Base-by-base conservation (phyloP, 352 stramenopile genomes). In the Globisporangium lucens region DNA sequence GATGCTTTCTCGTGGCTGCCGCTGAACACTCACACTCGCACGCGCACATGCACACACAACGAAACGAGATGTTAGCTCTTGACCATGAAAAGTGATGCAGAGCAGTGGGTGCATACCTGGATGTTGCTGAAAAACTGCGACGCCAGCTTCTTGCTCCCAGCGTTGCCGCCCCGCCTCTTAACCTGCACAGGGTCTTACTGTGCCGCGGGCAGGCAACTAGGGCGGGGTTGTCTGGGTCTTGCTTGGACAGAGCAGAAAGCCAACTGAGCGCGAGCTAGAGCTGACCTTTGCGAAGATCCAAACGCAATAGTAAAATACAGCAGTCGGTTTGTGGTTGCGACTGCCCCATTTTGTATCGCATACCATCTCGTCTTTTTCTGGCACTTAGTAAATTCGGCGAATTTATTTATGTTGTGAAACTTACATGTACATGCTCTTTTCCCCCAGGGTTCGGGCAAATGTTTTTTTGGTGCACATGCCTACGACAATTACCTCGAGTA, bases 371-470 rank as follows among this genome's bases (percentile, higher is more conserved):
- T 27, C 46, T 52, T 29, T 55, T 55, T 24, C 17, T 55, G 47
- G 46, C 5, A 52, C 17, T 52, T 29, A 55, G n/a, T 55, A 33
- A 33, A 55, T 55, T 55, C 47, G 47, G n/a, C 1, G 17, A 9
- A 52, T 49, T 49, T 49, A n/a, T 49, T 49, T 49, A 33, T 49
- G 41, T 1, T 17, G 41, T 49, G 13, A 22, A 52, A 52, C 1
- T 52, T 52, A 52, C 17, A 52, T 52, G 46, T 27, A 10, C 46
- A 51, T 51, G 43, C 43, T 52, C 46, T 52, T 52, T 52, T 52
- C 17, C 43, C 3, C 43, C 43, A 51, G 13, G 43, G 43, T 51
- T 51, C 2, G 43, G 43, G 2, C 43, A 51, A 51, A 22, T 51
- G 43, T 13, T 17, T 51, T 51, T 51, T 51, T 49, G 43, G 43